phyloP scores from a whole-genome alignment of 371 early-diverging fungal genomes.

The Lichtheimia ornata region DNA sequence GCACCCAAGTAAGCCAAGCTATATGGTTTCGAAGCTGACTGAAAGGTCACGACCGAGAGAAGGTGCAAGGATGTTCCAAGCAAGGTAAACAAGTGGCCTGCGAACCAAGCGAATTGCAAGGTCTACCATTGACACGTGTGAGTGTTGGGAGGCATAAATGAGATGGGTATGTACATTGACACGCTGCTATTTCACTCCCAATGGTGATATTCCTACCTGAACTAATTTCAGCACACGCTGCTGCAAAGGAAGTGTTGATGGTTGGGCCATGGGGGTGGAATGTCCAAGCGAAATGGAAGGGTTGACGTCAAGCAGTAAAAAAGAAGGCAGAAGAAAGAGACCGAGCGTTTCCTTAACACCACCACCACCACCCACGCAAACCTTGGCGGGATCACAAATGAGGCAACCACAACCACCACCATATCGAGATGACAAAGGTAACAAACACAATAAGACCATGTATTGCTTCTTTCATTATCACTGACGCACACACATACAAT shows the following conservation, averaged over 20 bases:
- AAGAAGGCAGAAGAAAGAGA: slow-evolving; percentile 11
- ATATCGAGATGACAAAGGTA: too few relatives aligned
- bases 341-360: background rate
- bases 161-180: too few relatives aligned
- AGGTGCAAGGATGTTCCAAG: slow-evolving; percentile 34
- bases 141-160: too few relatives aligned
- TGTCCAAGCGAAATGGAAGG: too few relatives aligned
- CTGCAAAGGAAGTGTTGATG: slow-evolving; percentile 20
- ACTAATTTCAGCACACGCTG: slow-evolving; percentile 26
- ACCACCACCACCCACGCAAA: too few relatives aligned
- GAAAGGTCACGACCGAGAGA: slow-evolving; percentile 34
- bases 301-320: slow-evolving; percentile 6
- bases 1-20: slow-evolving; percentile 72
- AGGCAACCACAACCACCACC: too few relatives aligned
- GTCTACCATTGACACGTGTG: slow-evolving; percentile 31
- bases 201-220: background rate
- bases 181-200: too few relatives aligned
- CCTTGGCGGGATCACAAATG: too few relatives aligned
- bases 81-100: slow-evolving; percentile 45
- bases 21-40: slow-evolving; percentile 45
- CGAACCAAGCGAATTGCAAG: slow-evolving; percentile 65
- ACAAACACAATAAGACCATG: too few relatives aligned
- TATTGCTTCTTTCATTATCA: too few relatives aligned
- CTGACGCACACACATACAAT: too few relatives aligned
- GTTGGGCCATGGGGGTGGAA: slow-evolving; percentile 24